Evolutionary conservation across 2,329 filamentous ascomycete genomes (phyloP).

Genomic region (Ilyonectria mors-panacis): DNA sequence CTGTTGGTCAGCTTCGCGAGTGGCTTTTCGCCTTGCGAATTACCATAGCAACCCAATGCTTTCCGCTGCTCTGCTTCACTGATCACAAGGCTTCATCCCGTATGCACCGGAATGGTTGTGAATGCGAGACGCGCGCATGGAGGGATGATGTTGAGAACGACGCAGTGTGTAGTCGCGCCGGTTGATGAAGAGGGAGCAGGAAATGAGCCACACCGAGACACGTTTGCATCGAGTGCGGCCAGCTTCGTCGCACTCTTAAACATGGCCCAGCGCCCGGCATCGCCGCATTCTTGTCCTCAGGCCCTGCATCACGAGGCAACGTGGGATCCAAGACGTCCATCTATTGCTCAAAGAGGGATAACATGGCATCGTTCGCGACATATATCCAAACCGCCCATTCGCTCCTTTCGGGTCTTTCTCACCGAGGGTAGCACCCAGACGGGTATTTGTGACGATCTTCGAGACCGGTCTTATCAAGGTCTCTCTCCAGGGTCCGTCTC

Average conservation of each 20-base stretch:
- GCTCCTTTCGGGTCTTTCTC: slow-evolving; percentile 37
- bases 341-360: slow-evolving; percentile 40
- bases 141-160: slow-evolving; percentile 2
- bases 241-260: slow-evolving; percentile 41
- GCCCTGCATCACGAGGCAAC: slow-evolving; percentile 37
- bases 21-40: slow-evolving; percentile 12
- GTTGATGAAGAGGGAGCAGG: slow-evolving; percentile 4
- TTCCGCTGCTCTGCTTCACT: slow-evolving; percentile 10
- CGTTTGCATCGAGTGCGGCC: slow-evolving; percentile 14
- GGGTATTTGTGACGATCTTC: slow-evolving; percentile 38
- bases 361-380: slow-evolving; percentile 29
- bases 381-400: slow-evolving; percentile 40
- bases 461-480: slow-evolving; percentile 36
- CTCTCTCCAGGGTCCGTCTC: slow-evolving; percentile 23
- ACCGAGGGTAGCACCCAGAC: slow-evolving; percentile 30
- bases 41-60: slow-evolving; percentile 8
- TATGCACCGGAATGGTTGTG: slow-evolving; percentile 16
- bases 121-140: slow-evolving; percentile 5
- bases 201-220: slow-evolving; percentile 22
- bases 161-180: neutral
- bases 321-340: slow-evolving; percentile 34
- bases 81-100: slow-evolving; percentile 16
- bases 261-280: slow-evolving; percentile 23
- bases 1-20: slow-evolving; percentile 18
- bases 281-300: slow-evolving; percentile 31